Evolutionary conservation across 2,329 filamentous ascomycete genomes (phyloP).

Genomic region (Grosmannia clavigera): DNA sequence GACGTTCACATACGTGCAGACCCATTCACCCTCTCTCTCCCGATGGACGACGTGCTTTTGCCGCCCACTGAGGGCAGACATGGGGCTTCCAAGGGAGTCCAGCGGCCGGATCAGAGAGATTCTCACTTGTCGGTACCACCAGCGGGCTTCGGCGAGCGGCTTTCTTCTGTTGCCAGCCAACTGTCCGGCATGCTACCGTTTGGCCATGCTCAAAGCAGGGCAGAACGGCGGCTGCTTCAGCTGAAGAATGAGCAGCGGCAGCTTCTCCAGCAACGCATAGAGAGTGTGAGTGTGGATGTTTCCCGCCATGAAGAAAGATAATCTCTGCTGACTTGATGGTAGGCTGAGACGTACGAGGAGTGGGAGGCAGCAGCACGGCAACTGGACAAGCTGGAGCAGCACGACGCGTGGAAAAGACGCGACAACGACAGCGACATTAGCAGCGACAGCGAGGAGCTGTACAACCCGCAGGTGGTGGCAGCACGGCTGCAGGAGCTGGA

Average conservation of each 20-base stretch:
- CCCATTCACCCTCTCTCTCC: neutral
- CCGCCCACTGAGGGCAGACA: conserved; percentile 1
- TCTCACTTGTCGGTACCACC: neutral
- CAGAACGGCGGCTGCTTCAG: conserved; percentile 3
- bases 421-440: conserved; percentile 24
- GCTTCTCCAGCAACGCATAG: conserved; percentile 9
- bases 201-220: neutral
- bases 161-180: conserved; percentile 4
- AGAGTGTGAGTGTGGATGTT: conserved; percentile 4
- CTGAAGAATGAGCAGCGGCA: conserved; percentile 7
- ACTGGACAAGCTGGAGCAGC: conserved; percentile 67
- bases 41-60: conserved; percentile 7
- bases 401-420: conserved; percentile 61
- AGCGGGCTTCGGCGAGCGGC: neutral
- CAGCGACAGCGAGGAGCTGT: conserved; percentile 51
- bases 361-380: conserved; percentile 68
- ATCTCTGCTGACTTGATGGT: neutral
- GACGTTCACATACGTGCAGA: neutral
- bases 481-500: conserved; percentile 62
- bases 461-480: conserved; percentile 51
- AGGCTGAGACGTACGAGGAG: conserved; percentile 57
- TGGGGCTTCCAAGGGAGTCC: neutral
- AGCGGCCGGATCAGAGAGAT: neutral
- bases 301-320: neutral
- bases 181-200: neutral